Percentiles rank a stretch among this genome's conserved stretches.
Conservation (phyloP, 1,284 basidiomycete species). For the Microbotryomycetes sp. region DNA sequence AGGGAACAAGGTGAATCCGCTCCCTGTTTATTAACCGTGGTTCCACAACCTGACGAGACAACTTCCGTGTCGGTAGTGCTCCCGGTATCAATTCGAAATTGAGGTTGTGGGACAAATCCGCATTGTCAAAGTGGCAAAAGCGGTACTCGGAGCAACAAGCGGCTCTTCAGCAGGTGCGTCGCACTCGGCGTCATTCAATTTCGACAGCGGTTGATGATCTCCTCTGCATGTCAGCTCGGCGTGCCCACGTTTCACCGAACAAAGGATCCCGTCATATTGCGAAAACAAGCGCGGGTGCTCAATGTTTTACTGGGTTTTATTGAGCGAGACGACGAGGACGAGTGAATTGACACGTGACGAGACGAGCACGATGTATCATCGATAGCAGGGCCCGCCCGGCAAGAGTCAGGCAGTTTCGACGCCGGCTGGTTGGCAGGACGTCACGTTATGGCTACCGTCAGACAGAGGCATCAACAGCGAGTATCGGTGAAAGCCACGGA, state of each 20-base stretch:
- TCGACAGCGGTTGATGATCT: not conserved
- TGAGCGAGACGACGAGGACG: not conserved
- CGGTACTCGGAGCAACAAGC: not conserved
- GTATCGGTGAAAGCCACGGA: no score
- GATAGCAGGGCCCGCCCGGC: no score
- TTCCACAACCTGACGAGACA: no score
- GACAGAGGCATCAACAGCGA: no score
- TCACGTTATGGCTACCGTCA: no score
- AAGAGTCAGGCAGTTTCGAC: no score
- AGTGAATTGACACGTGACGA: not conserved
- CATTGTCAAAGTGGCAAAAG: not conserved
- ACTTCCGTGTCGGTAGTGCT: not conserved
- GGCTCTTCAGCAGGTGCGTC: not conserved
- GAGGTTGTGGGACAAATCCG: not conserved
- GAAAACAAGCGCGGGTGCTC: not conserved
- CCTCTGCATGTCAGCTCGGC: not conserved
- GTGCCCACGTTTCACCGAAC: not conserved
- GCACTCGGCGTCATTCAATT: not conserved
- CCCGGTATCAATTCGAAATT: not conserved
- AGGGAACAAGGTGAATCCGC: not conserved
- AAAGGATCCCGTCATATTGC: not conserved
- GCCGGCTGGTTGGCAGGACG: no score
- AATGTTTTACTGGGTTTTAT: not conserved
- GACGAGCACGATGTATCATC: no score
- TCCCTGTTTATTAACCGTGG: no score